Evolutionary conservation across 768 basidiomycete genomes (phyloP), one percentile per base, ranked within the genome.

Genomic region (Trametes cingulata): DNA sequence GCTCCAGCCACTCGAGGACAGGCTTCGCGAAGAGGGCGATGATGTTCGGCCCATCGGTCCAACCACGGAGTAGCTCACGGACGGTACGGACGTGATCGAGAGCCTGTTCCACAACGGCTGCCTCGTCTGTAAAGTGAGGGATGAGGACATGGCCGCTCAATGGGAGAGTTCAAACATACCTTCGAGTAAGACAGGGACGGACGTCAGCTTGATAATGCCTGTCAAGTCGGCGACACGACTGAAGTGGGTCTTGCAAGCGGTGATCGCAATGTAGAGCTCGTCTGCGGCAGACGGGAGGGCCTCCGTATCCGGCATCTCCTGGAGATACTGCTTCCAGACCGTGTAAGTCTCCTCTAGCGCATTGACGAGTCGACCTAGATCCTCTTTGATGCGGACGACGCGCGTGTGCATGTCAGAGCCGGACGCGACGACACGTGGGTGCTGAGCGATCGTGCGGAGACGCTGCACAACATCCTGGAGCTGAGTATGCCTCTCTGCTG

Each of bases 151-250:
- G 39, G 39, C 43, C 43, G 22, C 13, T 22, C 2, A 29, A 24
- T 22, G 12, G 41, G 8, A 0, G 17, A n/a, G 29, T 8, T 20
- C 17, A 1, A 29, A 58, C 71, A 22, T 55, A 82, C 82, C 72
- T 66, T 71, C 66, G 47, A 78, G 65, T 12, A 83, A 65, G 37
- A 80, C 60, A 1, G 73, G 70, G 20, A 71, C 64, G 19, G 71
- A 22, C 19, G 73, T 69, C 22, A 71, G 51, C 29, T 62, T 67
- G 54, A 74, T 53, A 56, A 62, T 68, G 41, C n/a, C 55, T 40
- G 20, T 64, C 24, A 73, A 65, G 42, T 58, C 62, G 13, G 45
- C 58, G n/a, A 78, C 54, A 10, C 68, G 68, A 19, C 69, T 66
- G 56, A 71, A 46, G 10, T 63, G 33, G 20, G 33, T 39, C 45